Conservation (phyloP, 805 yeast genomes). For the Saccharomyces eubayanus region DNA sequence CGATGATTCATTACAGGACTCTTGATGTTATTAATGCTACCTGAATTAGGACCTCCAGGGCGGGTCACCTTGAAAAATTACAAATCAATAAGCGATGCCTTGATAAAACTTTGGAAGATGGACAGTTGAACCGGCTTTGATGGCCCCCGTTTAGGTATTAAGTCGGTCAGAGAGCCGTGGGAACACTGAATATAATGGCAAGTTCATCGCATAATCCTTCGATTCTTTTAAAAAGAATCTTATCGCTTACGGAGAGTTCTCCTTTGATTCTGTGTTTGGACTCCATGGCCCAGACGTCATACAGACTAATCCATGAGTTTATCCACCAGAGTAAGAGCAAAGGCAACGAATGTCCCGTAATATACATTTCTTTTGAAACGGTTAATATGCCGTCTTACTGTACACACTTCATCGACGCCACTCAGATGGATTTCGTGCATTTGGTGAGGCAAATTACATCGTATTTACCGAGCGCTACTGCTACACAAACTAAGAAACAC, state of each 20-base stretch:
- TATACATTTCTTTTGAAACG: constrained; percentile 66
- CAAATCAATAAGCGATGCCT: background rate
- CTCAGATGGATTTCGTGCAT: constrained; percentile 13
- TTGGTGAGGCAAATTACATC: constrained; percentile 15
- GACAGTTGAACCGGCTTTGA: background rate
- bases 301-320: constrained; percentile 50
- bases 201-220: constrained; percentile 34
- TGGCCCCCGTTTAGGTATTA: background rate
- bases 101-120: background rate
- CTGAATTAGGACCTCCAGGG: background rate
- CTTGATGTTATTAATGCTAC: background rate
- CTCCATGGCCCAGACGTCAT: constrained; percentile 60
- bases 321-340: constrained; percentile 31
- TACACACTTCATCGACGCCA: constrained; percentile 41
- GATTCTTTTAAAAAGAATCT: constrained; percentile 58
- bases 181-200: constrained; percentile 20
- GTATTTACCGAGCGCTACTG: constrained; percentile 16
- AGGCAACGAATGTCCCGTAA: constrained; percentile 29
- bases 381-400: constrained; percentile 43
- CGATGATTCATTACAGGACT: background rate
- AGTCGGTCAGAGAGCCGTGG: background rate
- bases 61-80: background rate
- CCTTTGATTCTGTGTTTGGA: constrained; percentile 69
- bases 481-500: constrained; percentile 24
- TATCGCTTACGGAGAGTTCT: constrained; percentile 62